These are phyloP conservation scores for Fusarium sp. DNA, from an alignment of 2,329 filamentous ascomycete species.

Conservation along the genomic window DNA sequence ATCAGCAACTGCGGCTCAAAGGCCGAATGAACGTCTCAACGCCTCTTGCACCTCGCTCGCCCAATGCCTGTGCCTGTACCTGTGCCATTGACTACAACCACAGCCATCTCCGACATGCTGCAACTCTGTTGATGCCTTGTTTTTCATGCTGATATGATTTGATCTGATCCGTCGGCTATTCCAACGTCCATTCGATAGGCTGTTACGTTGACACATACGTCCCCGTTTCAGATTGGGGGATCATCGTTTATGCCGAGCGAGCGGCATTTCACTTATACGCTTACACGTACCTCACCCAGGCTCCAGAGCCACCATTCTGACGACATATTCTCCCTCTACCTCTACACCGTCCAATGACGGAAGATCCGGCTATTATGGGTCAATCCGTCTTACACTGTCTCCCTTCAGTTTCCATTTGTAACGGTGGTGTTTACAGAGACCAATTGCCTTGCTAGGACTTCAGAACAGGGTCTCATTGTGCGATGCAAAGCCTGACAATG, in stretches of 20 bases:
- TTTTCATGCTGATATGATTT: slow-evolving; percentile 10
- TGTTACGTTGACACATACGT: slow-evolving; percentile 31
- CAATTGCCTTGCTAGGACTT: slow-evolving; percentile 14
- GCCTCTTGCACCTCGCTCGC: slow-evolving; percentile 7
- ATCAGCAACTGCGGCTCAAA: slow-evolving; percentile 29
- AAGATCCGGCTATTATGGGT: slow-evolving; percentile 12
- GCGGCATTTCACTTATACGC: slow-evolving; percentile 31
- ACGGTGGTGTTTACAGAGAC: not conserved
- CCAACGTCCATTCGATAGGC: slow-evolving; percentile 29
- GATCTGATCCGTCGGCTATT: not conserved
- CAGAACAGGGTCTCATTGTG: slow-evolving; percentile 11
- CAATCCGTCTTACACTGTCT: slow-evolving; percentile 21
- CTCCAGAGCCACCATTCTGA: slow-evolving; percentile 17
- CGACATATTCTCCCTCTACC: slow-evolving; percentile 21
- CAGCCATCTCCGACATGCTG: slow-evolving; percentile 9
- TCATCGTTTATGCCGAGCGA: slow-evolving; percentile 23
- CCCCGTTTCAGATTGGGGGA: slow-evolving; percentile 28
- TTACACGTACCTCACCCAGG: not conserved
- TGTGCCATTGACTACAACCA: slow-evolving; percentile 19
- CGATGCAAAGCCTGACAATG: slow-evolving; percentile 20
- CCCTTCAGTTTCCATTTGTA: slow-evolving; percentile 25
- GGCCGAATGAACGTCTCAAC: slow-evolving; percentile 31
- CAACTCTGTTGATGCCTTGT: slow-evolving; percentile 8
- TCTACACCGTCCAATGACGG: slow-evolving; percentile 20
- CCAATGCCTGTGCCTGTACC: not conserved